Conservation (phyloP, 2,329 filamentous ascomycete genomes). For the Xylariaceae sp. region DNA sequence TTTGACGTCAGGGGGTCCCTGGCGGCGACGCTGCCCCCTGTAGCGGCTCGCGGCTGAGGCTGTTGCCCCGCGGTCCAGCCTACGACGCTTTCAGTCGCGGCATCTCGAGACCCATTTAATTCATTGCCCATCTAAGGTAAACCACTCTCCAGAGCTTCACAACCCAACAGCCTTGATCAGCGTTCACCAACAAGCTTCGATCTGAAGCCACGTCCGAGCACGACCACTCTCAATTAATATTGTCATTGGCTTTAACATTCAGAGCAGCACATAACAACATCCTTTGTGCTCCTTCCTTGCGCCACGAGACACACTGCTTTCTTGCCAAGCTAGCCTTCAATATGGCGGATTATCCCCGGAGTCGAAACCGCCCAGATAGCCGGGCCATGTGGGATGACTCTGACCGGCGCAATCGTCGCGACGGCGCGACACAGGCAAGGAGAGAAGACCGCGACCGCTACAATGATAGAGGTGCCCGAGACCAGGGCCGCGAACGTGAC, state of each 20-base stretch:
- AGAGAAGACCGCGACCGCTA: conserved; percentile 31
- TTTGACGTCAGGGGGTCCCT: conserved; percentile 21
- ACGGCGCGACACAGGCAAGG: conserved; percentile 21
- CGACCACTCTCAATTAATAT: background rate
- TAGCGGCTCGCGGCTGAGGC: no score
- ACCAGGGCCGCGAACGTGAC: conserved; percentile 26
- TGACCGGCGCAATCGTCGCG: conserved; percentile 37
- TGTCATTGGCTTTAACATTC: background rate
- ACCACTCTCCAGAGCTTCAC: no score
- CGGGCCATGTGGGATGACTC: conserved; percentile 61
- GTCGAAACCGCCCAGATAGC: conserved; percentile 48
- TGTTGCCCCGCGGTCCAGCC: no score
- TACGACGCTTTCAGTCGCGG: no score
- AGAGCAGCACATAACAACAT: background rate
- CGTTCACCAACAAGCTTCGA: background rate
- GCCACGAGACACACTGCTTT: background rate
- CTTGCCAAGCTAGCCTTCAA: conserved; percentile 12
- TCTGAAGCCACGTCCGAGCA: background rate
- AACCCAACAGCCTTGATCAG: no score
- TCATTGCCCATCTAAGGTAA: no score
- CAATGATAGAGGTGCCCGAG: conserved; percentile 27
- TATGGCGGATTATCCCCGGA: conserved; percentile 52
- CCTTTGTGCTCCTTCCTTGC: background rate
- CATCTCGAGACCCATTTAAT: no score
- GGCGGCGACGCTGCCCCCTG: background rate